Base-by-base conservation (phyloP, 257 asterid species). In the Solanum arcanum region DNA sequence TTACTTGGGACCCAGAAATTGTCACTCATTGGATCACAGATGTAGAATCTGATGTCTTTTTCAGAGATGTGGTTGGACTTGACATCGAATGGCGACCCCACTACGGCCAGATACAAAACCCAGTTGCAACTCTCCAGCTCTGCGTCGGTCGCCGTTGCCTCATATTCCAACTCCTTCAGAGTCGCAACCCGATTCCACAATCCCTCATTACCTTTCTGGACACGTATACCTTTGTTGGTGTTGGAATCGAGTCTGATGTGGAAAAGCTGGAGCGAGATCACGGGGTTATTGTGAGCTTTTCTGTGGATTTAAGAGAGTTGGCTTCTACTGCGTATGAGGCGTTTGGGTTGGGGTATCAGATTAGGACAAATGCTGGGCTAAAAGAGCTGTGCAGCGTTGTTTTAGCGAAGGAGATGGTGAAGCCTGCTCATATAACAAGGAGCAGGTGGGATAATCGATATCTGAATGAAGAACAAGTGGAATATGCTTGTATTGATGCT, bases 1-100 rank as follows among this genome's bases (percentile, higher is more conserved):
- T 88, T 56, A 88, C 90, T 20, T 29, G 14, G 25, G 75, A 86
- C 29, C 83, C 87, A n/a, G 4, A 20, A 88, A 44, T 8, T 5
- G 86, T 86, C 62, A 60, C 84, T 16, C 33, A 13, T 14, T 88
- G 90, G 92, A 37, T 88, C 35, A 12, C 68, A 72, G 52, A 72
- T 5, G 76, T 56, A 29, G 59, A 87, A 1, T 86, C 29, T 62
- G 14, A 60, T 60, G 69, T 21, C 15, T 9, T 11, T 21, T 21
- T 60, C 29, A 8, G 6, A 60, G 12, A 20, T n/a, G 25, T 60
- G 16, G 33, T 62, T 23, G 70, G 70, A 62, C 70, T 62, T 62
- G 33, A 62, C 70, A 62, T 10, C 6, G 31, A 62, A 15, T 62
- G 70, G 69, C 29, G 29, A 21, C 29, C 69, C 13, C 11, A 25